A percentile compares a stretch with the other conserved stretches of the same genome.
Evolutionary conservation across 176 grass and related monocot species (phyloP).

Genomic region (Triticum monococcum): DNA sequence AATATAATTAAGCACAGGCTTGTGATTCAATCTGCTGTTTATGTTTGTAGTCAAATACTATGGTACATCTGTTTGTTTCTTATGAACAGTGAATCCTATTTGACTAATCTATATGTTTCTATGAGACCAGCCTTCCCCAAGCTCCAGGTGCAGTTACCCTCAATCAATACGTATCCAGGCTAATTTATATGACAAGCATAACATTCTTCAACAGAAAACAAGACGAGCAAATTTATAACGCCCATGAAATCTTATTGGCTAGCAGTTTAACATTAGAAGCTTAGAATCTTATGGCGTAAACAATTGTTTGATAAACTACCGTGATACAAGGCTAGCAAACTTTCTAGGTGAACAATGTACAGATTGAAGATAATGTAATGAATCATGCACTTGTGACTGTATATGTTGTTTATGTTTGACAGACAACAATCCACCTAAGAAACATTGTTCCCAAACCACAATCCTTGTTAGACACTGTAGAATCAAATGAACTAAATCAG

Average conservation of each 20-base stretch:
- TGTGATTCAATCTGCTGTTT: background rate
- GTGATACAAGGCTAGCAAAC: background rate
- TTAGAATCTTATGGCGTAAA: background rate
- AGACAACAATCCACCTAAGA: background rate
- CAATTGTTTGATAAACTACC: background rate
- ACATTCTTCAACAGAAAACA: background rate
- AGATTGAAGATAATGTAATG: background rate
- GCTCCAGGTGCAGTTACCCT: background rate
- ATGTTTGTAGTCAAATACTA: background rate
- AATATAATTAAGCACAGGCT: background rate
- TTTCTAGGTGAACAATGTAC: background rate
- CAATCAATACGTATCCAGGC: background rate
- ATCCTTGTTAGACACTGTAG: background rate
- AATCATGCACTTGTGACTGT: background rate
- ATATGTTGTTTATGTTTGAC: background rate
- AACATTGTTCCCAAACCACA: background rate
- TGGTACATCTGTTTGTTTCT: too few species aligned
- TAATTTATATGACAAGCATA: background rate
- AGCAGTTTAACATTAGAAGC: background rate
- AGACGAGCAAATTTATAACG: background rate
- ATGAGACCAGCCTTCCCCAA: background rate
- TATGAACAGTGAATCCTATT: too few species aligned
- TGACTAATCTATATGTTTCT: too few species aligned
- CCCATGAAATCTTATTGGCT: background rate
- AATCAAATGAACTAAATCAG: background rate